A percentile compares a stretch with the other conserved stretches of the same genome.
phyloP scores from a whole-genome alignment of 2,329 filamentous ascomycete genomes.

The Knufia petricola region DNA sequence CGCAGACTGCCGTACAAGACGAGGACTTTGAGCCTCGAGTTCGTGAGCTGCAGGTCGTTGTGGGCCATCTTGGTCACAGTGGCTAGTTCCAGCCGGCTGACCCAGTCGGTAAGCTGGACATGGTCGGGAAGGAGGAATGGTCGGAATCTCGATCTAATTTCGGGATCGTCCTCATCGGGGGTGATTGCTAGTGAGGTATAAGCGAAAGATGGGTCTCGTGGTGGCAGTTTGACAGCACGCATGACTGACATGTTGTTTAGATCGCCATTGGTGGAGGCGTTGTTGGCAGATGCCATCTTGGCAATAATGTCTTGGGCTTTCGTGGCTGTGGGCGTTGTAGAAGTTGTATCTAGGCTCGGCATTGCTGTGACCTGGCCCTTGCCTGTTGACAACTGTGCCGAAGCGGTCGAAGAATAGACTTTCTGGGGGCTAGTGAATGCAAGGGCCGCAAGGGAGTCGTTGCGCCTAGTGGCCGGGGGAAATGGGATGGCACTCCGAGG shows the following conservation, averaged over 20 bases:
- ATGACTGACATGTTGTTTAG: constrained; percentile 14
- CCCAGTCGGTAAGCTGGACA: constrained; percentile 42
- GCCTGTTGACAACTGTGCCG: too few species aligned
- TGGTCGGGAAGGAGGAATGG: constrained; percentile 45
- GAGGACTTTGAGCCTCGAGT: constrained; percentile 44
- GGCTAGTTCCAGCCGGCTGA: constrained; percentile 46
- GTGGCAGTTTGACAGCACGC: constrained; percentile 9
- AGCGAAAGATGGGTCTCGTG: constrained; percentile 12
- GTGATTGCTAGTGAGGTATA: constrained; percentile 36
- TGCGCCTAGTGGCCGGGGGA: neutral
- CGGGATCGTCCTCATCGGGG: constrained; percentile 37
- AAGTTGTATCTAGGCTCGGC: too few species aligned
- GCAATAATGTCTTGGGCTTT: neutral
- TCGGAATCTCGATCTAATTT: constrained; percentile 42
- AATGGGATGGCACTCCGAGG: neutral
- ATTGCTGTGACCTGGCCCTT: too few species aligned
- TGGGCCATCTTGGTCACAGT: constrained; percentile 44
- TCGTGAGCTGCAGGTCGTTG: constrained; percentile 33
- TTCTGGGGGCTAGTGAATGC: neutral
- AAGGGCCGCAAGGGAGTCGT: neutral
- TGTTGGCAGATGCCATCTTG: neutral
- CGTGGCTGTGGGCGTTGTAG: neutral
- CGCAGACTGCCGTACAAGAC: constrained; percentile 54
- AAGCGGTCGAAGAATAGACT: too few species aligned
- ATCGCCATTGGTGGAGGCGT: constrained; percentile 9